Evolutionary conservation across 75 land plant species (phyloP).

Genomic region (Sequoia sempervirens): DNA sequence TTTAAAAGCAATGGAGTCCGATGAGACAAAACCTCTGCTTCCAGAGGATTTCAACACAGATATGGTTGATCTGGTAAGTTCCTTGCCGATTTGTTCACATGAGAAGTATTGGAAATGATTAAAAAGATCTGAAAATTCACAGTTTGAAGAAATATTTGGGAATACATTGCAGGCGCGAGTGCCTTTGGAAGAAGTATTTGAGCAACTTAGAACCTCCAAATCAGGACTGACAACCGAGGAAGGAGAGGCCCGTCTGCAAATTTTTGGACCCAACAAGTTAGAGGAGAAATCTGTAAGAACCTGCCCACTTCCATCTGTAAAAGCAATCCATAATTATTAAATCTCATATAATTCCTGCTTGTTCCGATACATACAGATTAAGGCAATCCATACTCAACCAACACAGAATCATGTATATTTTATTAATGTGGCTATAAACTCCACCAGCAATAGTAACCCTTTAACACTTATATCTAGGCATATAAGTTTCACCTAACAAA

Average conservation of each 20-base stretch:
- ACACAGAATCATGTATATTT: background rate
- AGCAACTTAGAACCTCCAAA: slow-evolving; percentile 47
- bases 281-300: slow-evolving; percentile 62
- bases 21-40: slow-evolving; percentile 31
- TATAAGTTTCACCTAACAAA: background rate
- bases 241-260: slow-evolving; percentile 46
- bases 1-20: slow-evolving; percentile 13
- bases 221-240: slow-evolving; percentile 56
- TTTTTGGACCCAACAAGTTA: slow-evolving; percentile 72
- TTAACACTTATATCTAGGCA: no score
- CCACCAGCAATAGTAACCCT: background rate
- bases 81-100: background rate
- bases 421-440: background rate
- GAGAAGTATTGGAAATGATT: background rate
- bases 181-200: slow-evolving; percentile 63
- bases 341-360: background rate
- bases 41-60: slow-evolving; percentile 61
- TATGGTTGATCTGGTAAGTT: slow-evolving; percentile 61
- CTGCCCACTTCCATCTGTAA: no score
- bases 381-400: background rate
- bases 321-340: background rate
- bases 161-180: slow-evolving; percentile 42
- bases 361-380: background rate
- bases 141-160: background rate
- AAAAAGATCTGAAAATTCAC: background rate